Conservation (phyloP, 148 eudicot genomes). For the Arctostaphylos glauca region DNA sequence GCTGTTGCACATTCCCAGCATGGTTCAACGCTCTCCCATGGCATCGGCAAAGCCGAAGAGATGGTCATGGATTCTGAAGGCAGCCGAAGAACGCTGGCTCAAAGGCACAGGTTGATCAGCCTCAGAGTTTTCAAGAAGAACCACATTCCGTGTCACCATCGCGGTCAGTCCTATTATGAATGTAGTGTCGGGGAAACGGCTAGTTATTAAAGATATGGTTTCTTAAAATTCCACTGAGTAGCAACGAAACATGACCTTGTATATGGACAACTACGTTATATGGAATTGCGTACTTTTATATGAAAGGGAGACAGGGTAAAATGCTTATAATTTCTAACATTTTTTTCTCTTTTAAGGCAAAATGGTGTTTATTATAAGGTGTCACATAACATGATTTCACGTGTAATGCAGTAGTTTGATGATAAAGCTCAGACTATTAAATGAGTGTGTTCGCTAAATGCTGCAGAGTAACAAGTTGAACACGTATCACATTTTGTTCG, state of each 20-base stretch:
- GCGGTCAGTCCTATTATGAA: constrained; percentile 4
- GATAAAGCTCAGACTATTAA: no score
- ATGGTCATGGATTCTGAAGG: background rate
- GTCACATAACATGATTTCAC: no score
- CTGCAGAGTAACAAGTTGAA: no score
- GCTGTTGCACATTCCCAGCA: background rate
- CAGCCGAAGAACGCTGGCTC: background rate
- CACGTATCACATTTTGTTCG: no score
- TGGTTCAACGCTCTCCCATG: background rate
- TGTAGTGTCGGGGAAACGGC: background rate
- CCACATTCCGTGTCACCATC: constrained; percentile 5
- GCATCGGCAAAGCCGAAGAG: background rate
- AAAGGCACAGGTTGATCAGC: constrained; percentile 7
- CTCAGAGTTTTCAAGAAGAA: background rate
- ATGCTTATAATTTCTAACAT: background rate
- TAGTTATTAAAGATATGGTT: background rate
- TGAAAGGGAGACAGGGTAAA: background rate
- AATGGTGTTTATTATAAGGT: no score
- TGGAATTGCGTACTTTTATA: background rate
- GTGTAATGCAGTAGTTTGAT: no score
- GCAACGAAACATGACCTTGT: background rate
- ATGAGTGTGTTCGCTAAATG: no score
- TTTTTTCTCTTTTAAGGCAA: no score
- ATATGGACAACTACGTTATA: background rate
- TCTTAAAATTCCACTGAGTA: background rate